phyloP scores from a whole-genome alignment of 2,329 filamentous ascomycete genomes.

The Calonectria henricotiae region DNA sequence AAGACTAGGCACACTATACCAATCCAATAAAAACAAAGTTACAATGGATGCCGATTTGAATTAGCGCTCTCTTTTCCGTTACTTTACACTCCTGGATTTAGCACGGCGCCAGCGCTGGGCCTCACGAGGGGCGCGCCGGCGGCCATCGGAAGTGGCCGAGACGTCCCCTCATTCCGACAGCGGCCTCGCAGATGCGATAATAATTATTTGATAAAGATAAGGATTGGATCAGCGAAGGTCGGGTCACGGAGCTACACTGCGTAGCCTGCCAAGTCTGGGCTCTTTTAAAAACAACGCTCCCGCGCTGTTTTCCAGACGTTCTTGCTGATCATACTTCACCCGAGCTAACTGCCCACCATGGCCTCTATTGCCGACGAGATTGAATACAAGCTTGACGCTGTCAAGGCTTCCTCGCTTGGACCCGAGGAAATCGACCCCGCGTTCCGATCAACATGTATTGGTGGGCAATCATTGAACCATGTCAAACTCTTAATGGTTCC shows the following conservation, averaged over 20 bases:
- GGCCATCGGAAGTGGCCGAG: conserved; percentile 57
- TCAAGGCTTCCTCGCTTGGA: conserved; percentile 66
- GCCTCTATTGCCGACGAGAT: conserved; percentile 62
- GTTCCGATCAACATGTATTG: conserved; percentile 75
- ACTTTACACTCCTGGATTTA: neutral
- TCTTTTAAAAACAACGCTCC: conserved; percentile 14
- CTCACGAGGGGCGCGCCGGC: conserved; percentile 37
- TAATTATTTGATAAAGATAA: conserved; percentile 46
- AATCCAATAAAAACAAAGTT: conserved; percentile 7
- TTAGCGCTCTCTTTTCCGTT: conserved; percentile 4
- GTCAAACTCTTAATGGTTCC: neutral
- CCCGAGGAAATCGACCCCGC: conserved; percentile 74
- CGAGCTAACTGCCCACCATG: conserved; percentile 50
- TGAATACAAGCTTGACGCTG: conserved; percentile 72
- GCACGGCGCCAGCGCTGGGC: conserved; percentile 28
- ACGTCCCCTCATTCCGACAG: conserved; percentile 43
- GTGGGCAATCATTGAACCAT: conserved; percentile 59
- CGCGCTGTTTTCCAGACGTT: conserved; percentile 21
- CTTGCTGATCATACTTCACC: conserved; percentile 2
- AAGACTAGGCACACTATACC: neutral
- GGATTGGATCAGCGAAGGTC: conserved; percentile 17
- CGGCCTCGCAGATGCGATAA: conserved; percentile 34
- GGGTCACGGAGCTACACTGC: conserved; percentile 13
- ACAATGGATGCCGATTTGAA: neutral
- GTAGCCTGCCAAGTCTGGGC: neutral